Base-by-base conservation (phyloP, 352 stramenopile species). In the Phytophthora brassicae region DNA sequence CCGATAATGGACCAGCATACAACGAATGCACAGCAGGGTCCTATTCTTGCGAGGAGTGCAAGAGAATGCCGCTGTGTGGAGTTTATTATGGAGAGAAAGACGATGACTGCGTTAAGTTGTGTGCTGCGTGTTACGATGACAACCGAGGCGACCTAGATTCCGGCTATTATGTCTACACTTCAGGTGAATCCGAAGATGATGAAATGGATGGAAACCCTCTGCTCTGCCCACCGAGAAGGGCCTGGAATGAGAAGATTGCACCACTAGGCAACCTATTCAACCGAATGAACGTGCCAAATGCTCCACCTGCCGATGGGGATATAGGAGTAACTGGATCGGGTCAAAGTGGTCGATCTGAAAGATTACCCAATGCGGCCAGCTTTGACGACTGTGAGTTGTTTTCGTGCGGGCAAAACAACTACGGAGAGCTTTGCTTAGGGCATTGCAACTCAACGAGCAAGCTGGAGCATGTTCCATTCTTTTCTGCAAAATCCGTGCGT, bases 341-440 rank as follows among this genome's bases (percentile, higher is more conserved):
- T 59, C 38, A 59, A 58, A 33, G 5, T 49, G 35, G 38, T 23
- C 42, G 52, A 20, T 41, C 39, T 3, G 48, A 55, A 42, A 60
- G 23, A 41, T 19, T 65, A 20, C 22, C 51, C 31, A 60, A 23
- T 63, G 26, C 64, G 36, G 12, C 58, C 4, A 77, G 72, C 47
- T 95, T 81, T 56, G 86, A 94, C n/a, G 83, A 94, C 58, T 92
- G 86, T 22, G 84, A 96, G 33, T 63, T 96, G 4, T 96, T 94
- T 64, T 92, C 87, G 0, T 96, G 86, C 28, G 88, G 88, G 0
- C 88, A 96, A 71, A 96, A 96, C 64, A 96, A 94, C 57, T 96
- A 96, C 51, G 88, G 88, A 9, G 88, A 96, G 49, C 67, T 96
- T 4, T 92, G 86, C 36, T 71, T 95, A 17, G 88, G 88, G 0